Evolutionary conservation across 345 rosid genomes (phyloP), one percentile per base, ranked within the genome.

Genomic region (Eucalyptus pauciflora): DNA sequence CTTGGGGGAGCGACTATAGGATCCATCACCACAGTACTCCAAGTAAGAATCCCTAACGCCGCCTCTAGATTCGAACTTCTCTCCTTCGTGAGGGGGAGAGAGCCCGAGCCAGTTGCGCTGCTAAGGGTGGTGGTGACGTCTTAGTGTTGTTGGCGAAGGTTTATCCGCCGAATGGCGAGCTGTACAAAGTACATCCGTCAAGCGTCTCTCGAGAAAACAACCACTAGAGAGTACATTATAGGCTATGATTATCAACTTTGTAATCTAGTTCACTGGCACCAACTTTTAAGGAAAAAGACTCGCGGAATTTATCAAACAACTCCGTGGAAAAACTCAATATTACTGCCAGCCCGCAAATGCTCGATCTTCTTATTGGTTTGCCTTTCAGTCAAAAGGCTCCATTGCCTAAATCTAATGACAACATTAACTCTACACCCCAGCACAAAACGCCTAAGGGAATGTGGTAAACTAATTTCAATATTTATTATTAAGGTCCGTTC

Each of bases 401-500:
- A 31, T 33, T 33, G 22, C 45, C 4, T 16, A 69, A 16, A 69
- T 69, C 80, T 17, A 69, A 31, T 9, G 24, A 69, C 80, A 4
- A 17, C 13, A 69, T 17, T 16, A 67, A 69, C 80, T 31, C 22
- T 4, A 33, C 4, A 16, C 2, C 80, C 80, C 43, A 33, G 9
- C 20, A 17, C 80, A 69, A 69, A 69, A 33, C 24, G 12, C 7
- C 43, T 8, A 0, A 33, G 10, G 1, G 20, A 69, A 33, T 0
- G 20, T 69, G 24, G 80, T 16, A 31, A 31, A 8, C 45, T 69
- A 69, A 69, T 33, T 41, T 69, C 17, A 69, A 8, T 13, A 69
- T 33, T 16, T 17, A 27, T 60, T 5, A 60, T 27, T 33, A 60
- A 31, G 13, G 0, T 17, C 3, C 1, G 1, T 17, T 51, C 0